Evolutionary conservation across 2,329 filamentous ascomycete genomes (phyloP), one percentile per base, ranked within the genome.

Genomic region (Fusarium napiforme): DNA sequence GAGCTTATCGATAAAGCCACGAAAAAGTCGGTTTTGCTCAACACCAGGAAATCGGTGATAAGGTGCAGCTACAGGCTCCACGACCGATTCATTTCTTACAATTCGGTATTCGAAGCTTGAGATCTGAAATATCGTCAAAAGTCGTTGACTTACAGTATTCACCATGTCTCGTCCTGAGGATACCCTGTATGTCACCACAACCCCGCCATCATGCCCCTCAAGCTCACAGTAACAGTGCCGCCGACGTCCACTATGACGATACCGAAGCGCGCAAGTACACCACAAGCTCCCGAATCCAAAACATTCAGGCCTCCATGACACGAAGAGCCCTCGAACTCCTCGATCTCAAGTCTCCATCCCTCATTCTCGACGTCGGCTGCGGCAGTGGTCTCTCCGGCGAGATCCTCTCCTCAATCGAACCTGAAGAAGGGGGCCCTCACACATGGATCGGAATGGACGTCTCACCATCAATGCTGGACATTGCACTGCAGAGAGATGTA

Each of bases 381-480:
- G 96, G 96, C 79, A 97, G 93, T 76, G 96, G 96, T 19, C 90
- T 99, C 28, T 97, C 94, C 0, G 96, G 96, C 80, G 95, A 98
- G 82, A 98, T 98, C 67, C 89, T 99, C 50, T 95, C 94, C 18
- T 86, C 90, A n/a, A 85, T 92, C 2, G 83, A 87, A 1, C 86
- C 89, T 4, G 88, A 91, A 16, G 91, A 94, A 67, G 93, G 93
- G 61, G 95, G 95, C 0, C 94, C 95, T 8, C 96, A 99, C 84
- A 91, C 92, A 2, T 99, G 96, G 96, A 87, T 98, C n/a, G 96
- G 96, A 67, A 96, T 98, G 93, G 96, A 99, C 81, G 92, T 99
- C 30, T 94, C 93, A 9, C 92, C 94, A 0, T 94, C 92, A n/a
- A 99, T 99, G 96, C 87, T 99, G n/a, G 95, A 96, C 74, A 90